phyloP scores from a whole-genome alignment of 2,329 filamentous ascomycete genomes.

The Sporothrix protearum region DNA sequence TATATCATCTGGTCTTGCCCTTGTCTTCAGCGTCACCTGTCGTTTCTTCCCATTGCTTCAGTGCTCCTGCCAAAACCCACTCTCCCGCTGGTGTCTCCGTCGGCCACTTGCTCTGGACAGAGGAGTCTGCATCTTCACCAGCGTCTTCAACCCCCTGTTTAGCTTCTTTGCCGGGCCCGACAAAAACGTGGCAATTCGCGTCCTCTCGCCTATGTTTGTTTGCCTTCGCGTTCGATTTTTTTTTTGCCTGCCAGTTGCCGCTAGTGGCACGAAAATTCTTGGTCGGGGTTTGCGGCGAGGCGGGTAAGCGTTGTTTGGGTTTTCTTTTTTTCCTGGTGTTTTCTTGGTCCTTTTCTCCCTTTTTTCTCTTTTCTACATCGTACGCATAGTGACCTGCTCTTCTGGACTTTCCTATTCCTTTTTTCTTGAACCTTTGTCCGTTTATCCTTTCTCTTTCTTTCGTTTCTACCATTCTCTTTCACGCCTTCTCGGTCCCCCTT shows the following conservation, averaged over 20 bases:
- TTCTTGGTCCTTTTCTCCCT: not conserved
- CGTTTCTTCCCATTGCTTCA: not conserved
- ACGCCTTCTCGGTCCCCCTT: not conserved
- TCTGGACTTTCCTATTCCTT: not conserved
- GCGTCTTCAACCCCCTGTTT: conserved; percentile 12
- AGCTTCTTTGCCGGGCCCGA: conserved; percentile 12
- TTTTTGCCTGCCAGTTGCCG: conserved; percentile 20
- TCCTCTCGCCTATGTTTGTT: conserved; percentile 14
- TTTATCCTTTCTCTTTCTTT: not conserved
- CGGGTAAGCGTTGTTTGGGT: conserved; percentile 15
- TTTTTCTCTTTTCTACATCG: not conserved
- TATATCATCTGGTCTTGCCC: not conserved
- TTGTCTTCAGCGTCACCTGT: not conserved
- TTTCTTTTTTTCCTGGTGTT: not conserved
- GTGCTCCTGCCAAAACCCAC: conserved; percentile 1
- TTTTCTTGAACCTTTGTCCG: not conserved
- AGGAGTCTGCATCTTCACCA: conserved; percentile 10
- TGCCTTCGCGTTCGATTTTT: conserved; percentile 5
- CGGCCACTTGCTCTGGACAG: not conserved
- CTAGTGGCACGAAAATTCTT: conserved; percentile 18
- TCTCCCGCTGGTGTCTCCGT: not conserved
- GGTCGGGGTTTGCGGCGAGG: conserved; percentile 12
- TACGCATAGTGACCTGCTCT: not conserved
- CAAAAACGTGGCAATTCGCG: conserved; percentile 12
- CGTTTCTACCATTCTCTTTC: not conserved